Evolutionary conservation across 148 eudicot genomes (phyloP).

Genomic region (Rhododendron vialii): DNA sequence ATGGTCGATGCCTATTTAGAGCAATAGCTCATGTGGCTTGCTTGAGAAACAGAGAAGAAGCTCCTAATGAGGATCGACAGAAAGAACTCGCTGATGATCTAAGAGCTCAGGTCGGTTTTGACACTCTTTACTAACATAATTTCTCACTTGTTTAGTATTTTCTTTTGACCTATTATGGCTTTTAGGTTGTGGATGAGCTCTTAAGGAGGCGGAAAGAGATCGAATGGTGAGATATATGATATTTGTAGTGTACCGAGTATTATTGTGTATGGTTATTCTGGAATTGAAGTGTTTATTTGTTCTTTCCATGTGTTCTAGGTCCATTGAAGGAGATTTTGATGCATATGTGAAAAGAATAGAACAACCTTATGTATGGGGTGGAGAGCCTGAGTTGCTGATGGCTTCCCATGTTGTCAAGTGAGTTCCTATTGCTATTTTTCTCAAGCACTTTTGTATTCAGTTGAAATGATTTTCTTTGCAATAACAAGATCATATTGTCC

Average conservation of each 20-base stretch:
- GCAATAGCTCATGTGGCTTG: constrained; percentile 80
- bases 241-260: not conserved
- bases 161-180: not conserved
- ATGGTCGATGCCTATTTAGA: constrained; percentile 76
- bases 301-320: constrained; percentile 29
- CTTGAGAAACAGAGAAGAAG: constrained; percentile 59
- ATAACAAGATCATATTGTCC: not conserved
- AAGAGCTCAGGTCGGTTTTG: constrained; percentile 54
- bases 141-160: not conserved
- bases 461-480: not conserved
- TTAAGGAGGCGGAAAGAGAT: constrained; percentile 68
- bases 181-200: constrained; percentile 77
- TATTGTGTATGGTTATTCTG: not conserved
- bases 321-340: constrained; percentile 76
- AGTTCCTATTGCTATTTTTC: constrained; percentile 15
- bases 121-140: not conserved
- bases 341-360: constrained; percentile 55
- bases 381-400: constrained; percentile 72
- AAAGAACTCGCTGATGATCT: constrained; percentile 76
- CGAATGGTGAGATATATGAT: constrained; percentile 43
- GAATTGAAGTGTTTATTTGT: not conserved
- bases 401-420: constrained; percentile 75
- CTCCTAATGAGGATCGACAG: constrained; percentile 63
- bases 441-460: not conserved
- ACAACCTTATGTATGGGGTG: constrained; percentile 72